Evolutionary conservation across 2,329 filamentous ascomycete species (phyloP).

Genomic region (Talaromyces marneffei): DNA sequence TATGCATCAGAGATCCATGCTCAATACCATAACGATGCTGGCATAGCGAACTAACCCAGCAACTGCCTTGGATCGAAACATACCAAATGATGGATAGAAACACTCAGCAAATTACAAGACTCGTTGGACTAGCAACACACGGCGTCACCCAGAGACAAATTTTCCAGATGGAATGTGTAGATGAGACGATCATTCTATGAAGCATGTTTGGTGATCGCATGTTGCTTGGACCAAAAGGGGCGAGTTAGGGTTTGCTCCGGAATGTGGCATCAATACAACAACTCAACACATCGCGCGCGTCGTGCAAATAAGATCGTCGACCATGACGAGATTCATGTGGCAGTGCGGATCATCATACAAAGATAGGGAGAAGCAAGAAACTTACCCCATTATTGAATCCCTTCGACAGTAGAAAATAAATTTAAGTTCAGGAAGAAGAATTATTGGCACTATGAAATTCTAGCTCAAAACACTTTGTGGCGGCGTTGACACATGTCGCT

Average conservation of each 20-base stretch:
- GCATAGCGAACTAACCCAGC: background rate
- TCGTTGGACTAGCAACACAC: slow-evolving; percentile 7
- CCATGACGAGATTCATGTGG: background rate
- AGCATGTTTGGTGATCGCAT: background rate
- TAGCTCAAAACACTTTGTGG: background rate
- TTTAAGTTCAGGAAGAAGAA: background rate
- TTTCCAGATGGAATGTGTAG: background rate
- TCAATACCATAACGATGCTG: background rate
- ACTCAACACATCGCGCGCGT: slow-evolving; percentile 1
- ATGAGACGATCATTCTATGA: background rate
- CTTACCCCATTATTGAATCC: no score
- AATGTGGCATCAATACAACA: slow-evolving; percentile 3
- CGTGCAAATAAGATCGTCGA: background rate
- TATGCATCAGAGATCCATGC: background rate
- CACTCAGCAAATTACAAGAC: background rate
- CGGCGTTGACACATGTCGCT: background rate
- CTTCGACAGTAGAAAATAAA: no score
- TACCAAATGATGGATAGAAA: background rate
- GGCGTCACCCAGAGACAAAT: background rate
- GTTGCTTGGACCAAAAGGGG: background rate
- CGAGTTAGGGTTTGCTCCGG: slow-evolving; percentile 6
- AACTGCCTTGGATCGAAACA: background rate
- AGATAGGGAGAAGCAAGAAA: no score
- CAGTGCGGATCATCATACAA: background rate
- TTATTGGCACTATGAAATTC: background rate